Evolutionary conservation across 192 early-diverging fungal species (phyloP), one percentile per base, ranked within the genome.

Genomic region (Haplosporangium gracile): DNA sequence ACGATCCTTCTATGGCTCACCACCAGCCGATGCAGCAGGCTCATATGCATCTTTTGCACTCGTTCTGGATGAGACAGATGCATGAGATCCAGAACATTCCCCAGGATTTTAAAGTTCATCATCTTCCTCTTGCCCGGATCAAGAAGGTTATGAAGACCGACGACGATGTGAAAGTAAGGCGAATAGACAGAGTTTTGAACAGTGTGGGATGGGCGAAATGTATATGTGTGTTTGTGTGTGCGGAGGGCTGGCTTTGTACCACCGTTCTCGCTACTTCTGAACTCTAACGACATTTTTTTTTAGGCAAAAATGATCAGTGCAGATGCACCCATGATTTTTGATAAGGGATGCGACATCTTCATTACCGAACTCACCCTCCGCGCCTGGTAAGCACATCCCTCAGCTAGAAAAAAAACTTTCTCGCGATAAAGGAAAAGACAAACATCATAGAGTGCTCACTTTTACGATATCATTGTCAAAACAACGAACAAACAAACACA

Each of bases 111-210:
- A 97, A 97, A 86, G 90, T 93, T 55, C 97, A 99, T 79, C 91
- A 94, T 72, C 81, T 99, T 73, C 98, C 98, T 32, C 88, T 99
- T 55, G 98, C 98, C 36, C 89, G 98, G 38, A 98, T 98, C 82
- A 99, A 99, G 83, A 98, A 98, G 84, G 97, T 99, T 47, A 99
- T 99, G 98, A 99, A 99, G 91, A 94, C 95, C 18, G 98, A 99
- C 81, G 95, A 97, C 49, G 97, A 99, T 85, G 97, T 97, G 34
- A 97, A 98, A 91, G 95, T 95, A 89, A 77, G 79, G 32, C n/a
- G 29, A 29, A 60, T 26, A 24, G 7, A 26, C 43, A 5, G 20
- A 26, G 26, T 4, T 15, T 40, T 45, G 34, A 42, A 34, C 24
- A 7, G n/a, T n/a, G 15, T 24, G n/a, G 6, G 24, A 45, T 68